Base-by-base conservation (phyloP, 2,329 filamentous ascomycete species). In the Calonectria henricotiae region DNA sequence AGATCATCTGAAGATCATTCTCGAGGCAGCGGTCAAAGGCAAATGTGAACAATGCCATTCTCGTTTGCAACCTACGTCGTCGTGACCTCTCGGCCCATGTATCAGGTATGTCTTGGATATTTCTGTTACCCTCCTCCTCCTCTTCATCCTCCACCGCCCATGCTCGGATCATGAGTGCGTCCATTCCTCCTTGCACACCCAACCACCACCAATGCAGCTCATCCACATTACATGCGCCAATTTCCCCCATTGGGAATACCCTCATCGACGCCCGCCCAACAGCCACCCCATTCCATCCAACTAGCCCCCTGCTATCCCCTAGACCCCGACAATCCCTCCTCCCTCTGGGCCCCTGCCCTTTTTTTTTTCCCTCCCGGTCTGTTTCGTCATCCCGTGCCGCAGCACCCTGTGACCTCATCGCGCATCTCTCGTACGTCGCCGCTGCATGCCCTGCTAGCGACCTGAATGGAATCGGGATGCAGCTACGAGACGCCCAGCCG, bases 341-440 rank as follows among this genome's bases (percentile, higher is more conserved):
- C 20, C 20, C 20, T 20, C 55, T 66, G 39, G 39, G 39, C 51
- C 58, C 39, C 39, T 17, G 17, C 32, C 20, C 20, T 20, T 20
- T 20, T 20, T 20, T 20, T 20, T 20, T 20, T 20, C 20, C 20
- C 4, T 65, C n/a, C 27, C 47, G 37, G 41, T 39, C 47, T 17
- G 44, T 78, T 70, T 78, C 76, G 76, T 78, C 76, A 78, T 78
- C 74, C 73, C 73, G 71, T 32, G 23, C 54, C 30, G 58, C 64
- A 55, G 35, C 61, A 60, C 67, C 70, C 17, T 71, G 51, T 79
- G 78, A 79, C 78, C 78, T 79, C 78, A 79, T 79, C 70, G 74
- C 74, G 77, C 78, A 75, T 62, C 23, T 23, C 62, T 30, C 20
- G 68, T 32, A 32, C 66, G 35, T 32, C 64, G 60, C 44, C 47